Conservation (phyloP, 371 early-diverging fungal genomes). For the Dinochytrium kinnereticum region DNA sequence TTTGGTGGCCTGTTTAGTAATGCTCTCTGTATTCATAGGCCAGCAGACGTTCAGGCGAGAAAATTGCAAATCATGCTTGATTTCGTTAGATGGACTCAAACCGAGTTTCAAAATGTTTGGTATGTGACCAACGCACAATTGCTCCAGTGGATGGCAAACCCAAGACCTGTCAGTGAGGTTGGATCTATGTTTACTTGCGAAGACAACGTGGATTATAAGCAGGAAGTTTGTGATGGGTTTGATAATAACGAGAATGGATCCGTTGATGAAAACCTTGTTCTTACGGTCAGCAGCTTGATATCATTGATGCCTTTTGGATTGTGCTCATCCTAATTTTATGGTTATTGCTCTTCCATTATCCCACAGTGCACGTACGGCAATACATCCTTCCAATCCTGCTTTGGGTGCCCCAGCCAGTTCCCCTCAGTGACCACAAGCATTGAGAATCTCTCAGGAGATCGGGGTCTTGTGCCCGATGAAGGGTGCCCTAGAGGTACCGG, state of each 20-base stretch:
- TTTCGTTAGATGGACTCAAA: constrained; percentile 13
- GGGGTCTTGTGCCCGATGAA: background rate
- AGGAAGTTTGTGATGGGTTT: constrained; percentile 14
- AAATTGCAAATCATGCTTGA: constrained; percentile 2
- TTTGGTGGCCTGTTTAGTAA: background rate
- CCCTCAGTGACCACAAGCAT: background rate
- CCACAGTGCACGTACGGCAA: constrained; percentile 15
- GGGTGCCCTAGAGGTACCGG: constrained; percentile 6
- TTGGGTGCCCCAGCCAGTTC: constrained; percentile 2
- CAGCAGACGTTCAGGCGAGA: constrained; percentile 6
- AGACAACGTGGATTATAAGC: background rate
- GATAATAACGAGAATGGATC: constrained; percentile 7
- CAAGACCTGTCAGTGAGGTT: background rate
- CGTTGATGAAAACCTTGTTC: constrained; percentile 2
- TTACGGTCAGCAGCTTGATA: background rate
- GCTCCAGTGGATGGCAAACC: constrained; percentile 3
- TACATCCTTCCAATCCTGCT: constrained; percentile 10
- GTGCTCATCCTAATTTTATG: too few species aligned
- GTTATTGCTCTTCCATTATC: too few species aligned
- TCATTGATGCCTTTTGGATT: background rate
- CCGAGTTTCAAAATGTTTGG: constrained; percentile 13
- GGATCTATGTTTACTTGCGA: background rate
- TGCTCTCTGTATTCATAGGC: constrained; percentile 3
- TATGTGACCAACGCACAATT: constrained; percentile 15
- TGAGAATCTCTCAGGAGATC: background rate